Conservation (phyloP, 2,329 filamentous ascomycete genomes). For the Penicillium vulpinum region DNA sequence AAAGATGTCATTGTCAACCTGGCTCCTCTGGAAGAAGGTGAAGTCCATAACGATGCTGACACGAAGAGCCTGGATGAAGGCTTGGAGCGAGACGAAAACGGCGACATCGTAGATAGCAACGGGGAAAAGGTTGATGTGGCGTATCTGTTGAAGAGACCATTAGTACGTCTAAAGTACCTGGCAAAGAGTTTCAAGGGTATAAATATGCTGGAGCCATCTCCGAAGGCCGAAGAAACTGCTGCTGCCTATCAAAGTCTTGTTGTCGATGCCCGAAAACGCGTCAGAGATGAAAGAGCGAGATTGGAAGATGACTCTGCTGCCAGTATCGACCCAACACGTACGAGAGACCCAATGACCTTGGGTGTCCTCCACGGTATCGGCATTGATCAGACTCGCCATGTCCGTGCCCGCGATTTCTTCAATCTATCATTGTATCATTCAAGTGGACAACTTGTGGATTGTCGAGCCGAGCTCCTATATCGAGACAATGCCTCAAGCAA, state of each 20-base stretch:
- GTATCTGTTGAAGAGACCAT: constrained; percentile 82
- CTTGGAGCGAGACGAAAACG: constrained; percentile 59
- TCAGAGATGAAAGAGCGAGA: constrained; percentile 70
- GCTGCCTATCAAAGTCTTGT: constrained; percentile 71
- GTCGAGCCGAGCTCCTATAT: constrained; percentile 81
- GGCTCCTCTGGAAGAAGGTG: constrained; percentile 70
- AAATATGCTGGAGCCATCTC: constrained; percentile 44
- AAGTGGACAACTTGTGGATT: constrained; percentile 84
- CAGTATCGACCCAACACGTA: constrained; percentile 76
- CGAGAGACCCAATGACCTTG: constrained; percentile 76
- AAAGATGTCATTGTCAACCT: constrained; percentile 93
- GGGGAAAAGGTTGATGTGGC: constrained; percentile 93
- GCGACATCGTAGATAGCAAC: constrained; percentile 66
- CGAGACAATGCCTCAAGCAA: constrained; percentile 73
- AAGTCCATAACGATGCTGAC: constrained; percentile 46
- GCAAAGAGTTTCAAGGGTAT: constrained; percentile 74
- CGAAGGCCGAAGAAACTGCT: constrained; percentile 60
- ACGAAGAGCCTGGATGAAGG: constrained; percentile 54
- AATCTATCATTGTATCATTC: constrained; percentile 82
- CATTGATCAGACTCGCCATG: constrained; percentile 76
- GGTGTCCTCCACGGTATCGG: constrained; percentile 67
- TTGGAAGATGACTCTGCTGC: constrained; percentile 84
- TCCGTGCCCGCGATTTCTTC: constrained; percentile 87
- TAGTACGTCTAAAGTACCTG: constrained; percentile 85
- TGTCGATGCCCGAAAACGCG: constrained; percentile 70